phyloP scores from a whole-genome alignment of 805 yeast species.

The Saturnispora sanitii region DNA sequence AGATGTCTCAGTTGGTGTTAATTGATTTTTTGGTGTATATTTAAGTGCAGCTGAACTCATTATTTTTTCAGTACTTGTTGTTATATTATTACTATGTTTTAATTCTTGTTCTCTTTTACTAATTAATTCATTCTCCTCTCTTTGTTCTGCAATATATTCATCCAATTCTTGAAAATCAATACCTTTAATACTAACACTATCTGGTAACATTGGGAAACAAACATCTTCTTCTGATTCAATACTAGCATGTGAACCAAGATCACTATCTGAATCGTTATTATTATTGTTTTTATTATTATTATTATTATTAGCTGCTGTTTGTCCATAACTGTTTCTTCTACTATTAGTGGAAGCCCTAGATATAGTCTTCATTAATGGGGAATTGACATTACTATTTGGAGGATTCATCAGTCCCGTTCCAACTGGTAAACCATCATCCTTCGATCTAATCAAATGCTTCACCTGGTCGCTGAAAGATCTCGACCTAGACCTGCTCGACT shows the following conservation, averaged over 20 bases:
- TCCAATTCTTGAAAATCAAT: conserved; percentile 89
- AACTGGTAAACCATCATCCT: conserved; percentile 19
- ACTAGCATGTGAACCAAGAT: conserved; percentile 63
- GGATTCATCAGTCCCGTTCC: conserved; percentile 7
- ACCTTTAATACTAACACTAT: conserved; percentile 52
- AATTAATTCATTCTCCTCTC: conserved; percentile 36
- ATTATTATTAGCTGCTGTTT: not conserved
- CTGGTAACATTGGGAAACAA: conserved; percentile 85
- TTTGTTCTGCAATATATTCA: conserved; percentile 58
- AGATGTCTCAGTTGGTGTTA: not conserved
- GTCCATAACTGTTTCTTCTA: conserved; percentile 10
- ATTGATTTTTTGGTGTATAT: conserved; percentile 41
- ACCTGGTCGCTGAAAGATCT: conserved; percentile 37
- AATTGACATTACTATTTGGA: conserved; percentile 1
- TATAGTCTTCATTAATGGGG: conserved; percentile 11
- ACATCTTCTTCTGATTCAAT: conserved; percentile 90
- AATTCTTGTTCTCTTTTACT: conserved; percentile 27
- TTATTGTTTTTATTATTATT: not conserved
- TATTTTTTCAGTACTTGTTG: conserved; percentile 30
- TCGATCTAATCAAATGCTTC: conserved; percentile 28
- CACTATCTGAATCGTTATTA: conserved; percentile 40
- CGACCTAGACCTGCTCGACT: conserved; percentile 25
- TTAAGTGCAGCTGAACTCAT: conserved; percentile 47
- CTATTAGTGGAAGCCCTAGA: conserved; percentile 26
- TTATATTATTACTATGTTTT: conserved; percentile 15